phyloP scores from a whole-genome alignment of 1,284 basidiomycete species.

The Cryptococcus sp. region DNA sequence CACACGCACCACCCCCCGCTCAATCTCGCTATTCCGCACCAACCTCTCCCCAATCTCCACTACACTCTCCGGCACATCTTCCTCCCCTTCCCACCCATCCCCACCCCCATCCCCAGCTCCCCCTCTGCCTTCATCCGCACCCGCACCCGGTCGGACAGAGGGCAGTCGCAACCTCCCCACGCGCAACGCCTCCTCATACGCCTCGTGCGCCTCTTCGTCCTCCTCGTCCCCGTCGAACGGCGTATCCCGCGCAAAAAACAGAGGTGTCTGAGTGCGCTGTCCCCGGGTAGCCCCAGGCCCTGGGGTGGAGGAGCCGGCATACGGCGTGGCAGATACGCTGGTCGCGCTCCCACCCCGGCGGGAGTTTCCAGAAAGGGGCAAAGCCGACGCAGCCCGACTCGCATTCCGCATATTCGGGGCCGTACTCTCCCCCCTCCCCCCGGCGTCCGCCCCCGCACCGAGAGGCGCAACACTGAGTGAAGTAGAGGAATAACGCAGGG shows the following conservation, averaged over 20 bases:
- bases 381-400: conserved; percentile 30
- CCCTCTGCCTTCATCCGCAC: conserved; percentile 36
- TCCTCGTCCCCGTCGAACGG: conserved; percentile 46
- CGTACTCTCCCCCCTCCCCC: not conserved
- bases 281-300: conserved; percentile 15
- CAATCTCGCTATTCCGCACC: conserved; percentile 41
- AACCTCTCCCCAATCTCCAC: conserved; percentile 39
- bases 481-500: conserved; percentile 32
- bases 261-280: conserved; percentile 26
- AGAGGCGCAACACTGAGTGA: conserved; percentile 25
- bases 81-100: conserved; percentile 6
- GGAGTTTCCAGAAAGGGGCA: conserved; percentile 16
- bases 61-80: conserved; percentile 46
- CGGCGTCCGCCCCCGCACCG: conserved; percentile 3
- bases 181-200: conserved; percentile 35
- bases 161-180: conserved; percentile 41
- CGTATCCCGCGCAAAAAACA: conserved; percentile 43
- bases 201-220: conserved; percentile 46
- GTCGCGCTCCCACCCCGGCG: conserved; percentile 26
- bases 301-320: conserved; percentile 25
- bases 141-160: conserved; percentile 27
- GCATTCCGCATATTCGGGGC: conserved; percentile 43
- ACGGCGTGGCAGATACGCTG: conserved; percentile 16
- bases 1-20: conserved; percentile 38
- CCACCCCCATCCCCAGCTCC: conserved; percentile 20